Evolutionary conservation across 2,329 filamentous ascomycete genomes (phyloP), one percentile per base, ranked within the genome.

Genomic region (Exophiala alcalophila): DNA sequence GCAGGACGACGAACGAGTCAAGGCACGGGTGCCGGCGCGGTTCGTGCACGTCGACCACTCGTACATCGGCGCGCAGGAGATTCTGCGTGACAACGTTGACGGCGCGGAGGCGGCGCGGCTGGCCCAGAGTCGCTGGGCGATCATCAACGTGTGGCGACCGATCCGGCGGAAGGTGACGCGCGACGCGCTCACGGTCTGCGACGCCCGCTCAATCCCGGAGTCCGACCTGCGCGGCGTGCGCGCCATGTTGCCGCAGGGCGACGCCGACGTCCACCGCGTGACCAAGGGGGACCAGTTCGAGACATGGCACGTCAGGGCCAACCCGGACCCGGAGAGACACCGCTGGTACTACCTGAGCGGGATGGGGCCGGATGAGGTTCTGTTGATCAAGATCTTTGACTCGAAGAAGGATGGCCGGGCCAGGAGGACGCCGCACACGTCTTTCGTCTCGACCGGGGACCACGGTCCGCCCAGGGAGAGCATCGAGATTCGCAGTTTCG

Each of bases 331-430:
- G n/a, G n/a, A n/a, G n/a, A n/a, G n/a, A n/a, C 71, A 76, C 23
- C 63, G 60, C 52, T 79, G 74, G 74, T 73, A 69, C 56, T 78
- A 76, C 58, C 66, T 72, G 47, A 65, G 64, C 29, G 65, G 64
- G 1, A 68, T 78, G 56, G 65, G 62, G 0, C 73, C 74, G 0
- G 64, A 72, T 2, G 68, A 81, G 61, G 72, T 76, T 5, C 65
- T 77, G 3, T 54, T 81, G 28, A 76, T 81, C 59, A 81, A 81
- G 60, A 78, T 74, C 53, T 81, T 74, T 55, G 78, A 81, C 58
- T 74, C 65, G 21, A 74, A 76, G 65, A 65, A 62, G 14, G 74
- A 77, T 55, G 74, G 73, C 0, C 59, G 70, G 23, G 21, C 73
- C 6, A 64, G 73, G 5, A 57, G 74, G 3, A 68, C 73, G 21